Percentiles rank a stretch among this genome's conserved stretches.
These are phyloP conservation scores for Sanguinoderma infundibulare DNA, from an alignment of 1,284 basidiomycete species.

Conservation along the genomic window DNA sequence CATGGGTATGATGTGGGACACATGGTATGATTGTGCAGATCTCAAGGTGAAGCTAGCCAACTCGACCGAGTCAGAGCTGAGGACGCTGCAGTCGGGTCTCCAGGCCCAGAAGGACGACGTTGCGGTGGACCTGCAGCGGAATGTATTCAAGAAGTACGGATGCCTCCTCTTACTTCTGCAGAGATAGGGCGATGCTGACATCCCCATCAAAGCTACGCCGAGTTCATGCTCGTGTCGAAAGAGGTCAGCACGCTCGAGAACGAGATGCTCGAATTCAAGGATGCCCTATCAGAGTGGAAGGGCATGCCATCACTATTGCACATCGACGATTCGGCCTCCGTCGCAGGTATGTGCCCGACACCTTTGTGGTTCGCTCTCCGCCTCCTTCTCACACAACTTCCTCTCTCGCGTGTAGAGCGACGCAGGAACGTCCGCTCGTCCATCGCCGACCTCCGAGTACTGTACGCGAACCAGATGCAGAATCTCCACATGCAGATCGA, in stretches of 20 bases:
- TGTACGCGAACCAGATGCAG: slow-evolving; percentile 95
- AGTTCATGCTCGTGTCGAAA: slow-evolving; percentile 96
- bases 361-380: background rate
- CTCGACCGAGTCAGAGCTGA: slow-evolving; percentile 80
- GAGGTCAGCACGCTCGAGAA: slow-evolving; percentile 97
- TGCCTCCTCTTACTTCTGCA: slow-evolving; percentile 29
- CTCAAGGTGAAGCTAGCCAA: slow-evolving; percentile 78
- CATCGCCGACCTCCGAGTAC: slow-evolving; percentile 88
- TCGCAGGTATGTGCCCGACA: slow-evolving; percentile 41
- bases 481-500: slow-evolving; percentile 90
- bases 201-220: slow-evolving; percentile 73
- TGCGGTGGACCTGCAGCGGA: slow-evolving; percentile 75
- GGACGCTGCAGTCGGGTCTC: slow-evolving; percentile 73
- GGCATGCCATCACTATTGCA: slow-evolving; percentile 92
- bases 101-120: slow-evolving; percentile 67
- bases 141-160: slow-evolving; percentile 86
- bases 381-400: background rate
- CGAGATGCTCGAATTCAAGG: slow-evolving; percentile 97
- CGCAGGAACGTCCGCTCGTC: slow-evolving; percentile 84
- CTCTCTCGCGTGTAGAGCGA: slow-evolving; percentile 44
- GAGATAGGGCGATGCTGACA: background rate
- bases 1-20: background rate
- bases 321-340: slow-evolving; percentile 77
- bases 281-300: slow-evolving; percentile 93
- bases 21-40: slow-evolving; percentile 51